Base-by-base conservation (phyloP, 306 rosid species). In the Fragaria nilgerrensis region DNA sequence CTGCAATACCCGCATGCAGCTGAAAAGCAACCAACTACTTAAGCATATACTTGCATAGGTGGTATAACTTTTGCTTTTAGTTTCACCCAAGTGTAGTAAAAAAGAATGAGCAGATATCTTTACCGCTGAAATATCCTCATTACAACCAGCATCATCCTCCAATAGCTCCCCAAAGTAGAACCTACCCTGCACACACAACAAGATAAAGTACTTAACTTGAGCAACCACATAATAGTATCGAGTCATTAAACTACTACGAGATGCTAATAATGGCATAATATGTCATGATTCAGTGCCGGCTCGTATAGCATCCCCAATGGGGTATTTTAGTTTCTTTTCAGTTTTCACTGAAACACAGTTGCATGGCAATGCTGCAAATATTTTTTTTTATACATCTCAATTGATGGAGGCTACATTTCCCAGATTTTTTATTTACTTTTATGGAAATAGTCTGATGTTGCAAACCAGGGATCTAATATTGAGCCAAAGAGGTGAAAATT, bases 1-100 rank as follows among this genome's bases (percentile, higher is more conserved):
- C 97, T 65, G 97, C 98, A 81, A 95, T 90, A 81, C 93, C 97
- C 43, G 92, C 73, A 77, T 95, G 99, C 89, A 95, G 82, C 99
- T 95, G 90, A 76, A 87, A 83, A 75, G 62, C 68, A 73, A 84
- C 49, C 67, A 53, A 68, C 27, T 7, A 14, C 29, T 64, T 52
- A 85, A 71, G 70, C 75, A 78, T 49, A 77, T 75, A 48, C 43
- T 62, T 41, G 53, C 34, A 78, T 25, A 72, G 65, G 47, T 43
- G 63, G 36, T 8, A 43, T 15, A n/a, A 20, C 6, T 15, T 4
- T 5, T 48, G 34, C 48, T 6, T 45, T 58, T 52, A 72, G 22
- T 37, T 15, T 22, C 44, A 34, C 7, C 27, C 27, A 34, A n/a
- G 29, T 39, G n/a, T 39, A 76, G 77, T 43, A 2, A 67, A 62